Evolutionary conservation across 352 stramenopile genomes (phyloP).

Genomic region (Phytophthora cactorum): DNA sequence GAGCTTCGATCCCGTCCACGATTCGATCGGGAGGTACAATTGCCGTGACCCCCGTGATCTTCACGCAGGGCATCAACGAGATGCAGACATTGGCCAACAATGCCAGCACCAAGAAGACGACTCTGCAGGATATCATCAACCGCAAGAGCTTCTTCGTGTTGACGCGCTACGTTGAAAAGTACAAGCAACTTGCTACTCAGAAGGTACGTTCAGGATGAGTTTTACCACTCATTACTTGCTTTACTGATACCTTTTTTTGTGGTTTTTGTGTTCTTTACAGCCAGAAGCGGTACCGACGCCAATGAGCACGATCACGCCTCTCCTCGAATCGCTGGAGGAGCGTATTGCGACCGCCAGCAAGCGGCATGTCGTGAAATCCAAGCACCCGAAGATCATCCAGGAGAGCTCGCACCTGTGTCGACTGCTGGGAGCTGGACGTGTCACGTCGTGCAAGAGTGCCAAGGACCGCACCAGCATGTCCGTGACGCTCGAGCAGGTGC

Average conservation of each 20-base stretch:
- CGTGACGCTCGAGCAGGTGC: slow-evolving; percentile 93
- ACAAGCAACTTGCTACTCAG: slow-evolving; percentile 54
- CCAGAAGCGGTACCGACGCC: slow-evolving; percentile 54
- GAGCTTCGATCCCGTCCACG: slow-evolving; percentile 47
- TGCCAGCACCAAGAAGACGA: slow-evolving; percentile 68
- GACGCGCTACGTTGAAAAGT: slow-evolving; percentile 65
- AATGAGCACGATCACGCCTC: slow-evolving; percentile 42
- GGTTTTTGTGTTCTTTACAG: slow-evolving; percentile 23
- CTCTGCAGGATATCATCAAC: slow-evolving; percentile 79
- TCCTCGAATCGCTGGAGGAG: slow-evolving; percentile 60
- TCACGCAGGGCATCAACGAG: slow-evolving; percentile 84
- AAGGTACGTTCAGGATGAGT: slow-evolving; percentile 26
- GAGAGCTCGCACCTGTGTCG: slow-evolving; percentile 71
- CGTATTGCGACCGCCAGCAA: slow-evolving; percentile 64
- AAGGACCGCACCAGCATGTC: slow-evolving; percentile 98
- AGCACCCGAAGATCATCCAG: slow-evolving; percentile 84
- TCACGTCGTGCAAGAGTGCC: slow-evolving; percentile 95
- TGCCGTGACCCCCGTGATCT: slow-evolving; percentile 66
- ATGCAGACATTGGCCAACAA: slow-evolving; percentile 85
- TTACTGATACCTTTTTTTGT: slow-evolving; percentile 15
- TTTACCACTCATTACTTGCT: not conserved
- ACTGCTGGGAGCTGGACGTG: slow-evolving; percentile 86
- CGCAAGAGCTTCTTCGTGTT: slow-evolving; percentile 70
- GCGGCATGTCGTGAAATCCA: slow-evolving; percentile 71
- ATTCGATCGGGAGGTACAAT: slow-evolving; percentile 62